Percentiles rank a stretch among this genome's conserved stretches.
Evolutionary conservation across 164 flowering plant species (phyloP).

Genomic region (Magnolia changhungtana): DNA sequence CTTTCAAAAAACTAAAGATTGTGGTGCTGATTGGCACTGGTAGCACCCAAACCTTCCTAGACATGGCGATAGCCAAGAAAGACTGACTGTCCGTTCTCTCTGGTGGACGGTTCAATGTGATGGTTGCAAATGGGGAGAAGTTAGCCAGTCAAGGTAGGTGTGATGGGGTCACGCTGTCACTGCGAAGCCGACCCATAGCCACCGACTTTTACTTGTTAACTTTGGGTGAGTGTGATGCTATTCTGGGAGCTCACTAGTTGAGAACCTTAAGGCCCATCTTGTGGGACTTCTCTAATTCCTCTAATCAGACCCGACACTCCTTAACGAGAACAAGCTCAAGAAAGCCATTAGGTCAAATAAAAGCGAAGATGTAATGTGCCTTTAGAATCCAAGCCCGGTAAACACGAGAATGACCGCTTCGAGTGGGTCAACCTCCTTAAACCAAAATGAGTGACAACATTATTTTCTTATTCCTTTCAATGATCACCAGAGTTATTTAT

Average conservation of each 20-base stretch:
- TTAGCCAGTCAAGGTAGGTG: not conserved
- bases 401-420: not conserved
- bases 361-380: not conserved
- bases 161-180: not conserved
- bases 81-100: not conserved
- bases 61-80: not conserved
- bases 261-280: not conserved
- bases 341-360: not conserved
- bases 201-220: not conserved
- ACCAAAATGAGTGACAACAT: not conserved
- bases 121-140: constrained; percentile 3
- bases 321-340: not conserved
- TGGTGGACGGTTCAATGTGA: not conserved
- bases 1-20: not conserved
- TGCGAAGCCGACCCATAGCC: not conserved
- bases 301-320: not conserved
- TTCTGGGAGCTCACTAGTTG: constrained; percentile 9
- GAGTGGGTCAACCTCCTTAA: constrained; percentile 1
- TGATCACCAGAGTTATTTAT: not conserved
- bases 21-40: not conserved
- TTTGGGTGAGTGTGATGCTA: constrained; percentile 3
- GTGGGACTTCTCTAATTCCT: constrained; percentile 6
- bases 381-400: not conserved
- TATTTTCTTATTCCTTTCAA: not conserved
- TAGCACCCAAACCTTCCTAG: constrained; percentile 3